phyloP scores from a whole-genome alignment of 2,329 filamentous ascomycete species.

The Xylaria sp. region DNA sequence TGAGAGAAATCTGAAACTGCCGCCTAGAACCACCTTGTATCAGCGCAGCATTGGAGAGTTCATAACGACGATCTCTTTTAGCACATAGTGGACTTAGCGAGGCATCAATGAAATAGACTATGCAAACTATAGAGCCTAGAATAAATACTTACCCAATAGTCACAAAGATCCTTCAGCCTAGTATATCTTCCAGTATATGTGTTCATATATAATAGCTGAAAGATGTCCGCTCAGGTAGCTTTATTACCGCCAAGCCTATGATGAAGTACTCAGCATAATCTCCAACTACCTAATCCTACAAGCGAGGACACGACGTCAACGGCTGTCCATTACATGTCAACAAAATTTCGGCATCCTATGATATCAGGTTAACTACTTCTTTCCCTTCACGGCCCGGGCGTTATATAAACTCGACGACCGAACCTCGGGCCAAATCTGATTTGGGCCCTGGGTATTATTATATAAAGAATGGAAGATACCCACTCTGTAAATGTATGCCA shows the following conservation, averaged over 20 bases:
- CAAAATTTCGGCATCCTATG: background rate
- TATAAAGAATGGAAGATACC: background rate
- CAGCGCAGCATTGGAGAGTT: background rate
- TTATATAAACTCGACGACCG: background rate
- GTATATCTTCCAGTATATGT: no score
- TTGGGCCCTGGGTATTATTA: background rate
- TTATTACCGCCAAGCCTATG: no score
- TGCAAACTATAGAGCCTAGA: background rate
- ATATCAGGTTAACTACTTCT: background rate
- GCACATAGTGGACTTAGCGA: no score
- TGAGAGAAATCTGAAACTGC: conserved; percentile 23
- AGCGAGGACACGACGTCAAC: background rate
- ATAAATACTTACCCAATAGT: background rate
- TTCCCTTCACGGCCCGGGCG: background rate
- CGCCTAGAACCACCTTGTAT: background rate
- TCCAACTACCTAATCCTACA: background rate
- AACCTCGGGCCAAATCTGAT: no score
- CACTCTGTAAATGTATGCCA: background rate
- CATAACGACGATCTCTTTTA: background rate
- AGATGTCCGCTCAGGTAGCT: background rate
- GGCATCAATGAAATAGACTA: background rate
- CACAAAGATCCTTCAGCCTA: background rate
- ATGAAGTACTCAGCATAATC: no score
- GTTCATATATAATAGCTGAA: no score
- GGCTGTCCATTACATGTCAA: background rate